Evolutionary conservation across 768 basidiomycete genomes (phyloP).

Genomic region (Mycena latifolia): DNA sequence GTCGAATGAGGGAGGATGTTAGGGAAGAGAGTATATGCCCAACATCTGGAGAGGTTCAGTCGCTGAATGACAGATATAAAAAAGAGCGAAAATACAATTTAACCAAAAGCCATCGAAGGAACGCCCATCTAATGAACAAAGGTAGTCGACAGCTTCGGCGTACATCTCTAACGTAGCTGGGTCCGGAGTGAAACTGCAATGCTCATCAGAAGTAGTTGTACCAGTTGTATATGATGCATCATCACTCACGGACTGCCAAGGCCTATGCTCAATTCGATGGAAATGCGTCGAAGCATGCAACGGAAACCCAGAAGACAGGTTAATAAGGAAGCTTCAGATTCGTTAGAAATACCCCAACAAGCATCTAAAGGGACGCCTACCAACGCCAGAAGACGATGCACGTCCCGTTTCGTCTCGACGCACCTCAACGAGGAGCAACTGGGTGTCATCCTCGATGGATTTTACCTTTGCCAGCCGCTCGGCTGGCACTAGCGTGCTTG

Average conservation of each 20-base stretch:
- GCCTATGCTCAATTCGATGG: conserved; percentile 39
- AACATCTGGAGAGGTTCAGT: conserved; percentile 29
- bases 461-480: conserved; percentile 36
- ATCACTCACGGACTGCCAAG: conserved; percentile 37
- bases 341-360: no score
- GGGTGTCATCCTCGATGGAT: conserved; percentile 36
- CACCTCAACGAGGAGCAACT: conserved; percentile 30
- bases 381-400: conserved; percentile 30
- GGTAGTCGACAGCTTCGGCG: conserved; percentile 39
- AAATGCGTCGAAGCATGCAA: conserved; percentile 39
- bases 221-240: background rate
- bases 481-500: conserved; percentile 22
- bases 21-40: conserved; percentile 39
- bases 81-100: conserved; percentile 23
- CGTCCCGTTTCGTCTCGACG: conserved; percentile 27
- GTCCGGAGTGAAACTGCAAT: conserved; percentile 37
- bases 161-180: conserved; percentile 38
- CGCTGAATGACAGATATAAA: background rate
- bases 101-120: conserved; percentile 39
- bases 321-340: conserved; percentile 34
- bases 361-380: conserved; percentile 21
- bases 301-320: conserved; percentile 38
- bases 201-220: background rate
- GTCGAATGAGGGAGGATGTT: conserved; percentile 38
- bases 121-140: conserved; percentile 28